phyloP scores from a whole-genome alignment of 2,329 filamentous ascomycete genomes.

The Fusarium nygamai region DNA sequence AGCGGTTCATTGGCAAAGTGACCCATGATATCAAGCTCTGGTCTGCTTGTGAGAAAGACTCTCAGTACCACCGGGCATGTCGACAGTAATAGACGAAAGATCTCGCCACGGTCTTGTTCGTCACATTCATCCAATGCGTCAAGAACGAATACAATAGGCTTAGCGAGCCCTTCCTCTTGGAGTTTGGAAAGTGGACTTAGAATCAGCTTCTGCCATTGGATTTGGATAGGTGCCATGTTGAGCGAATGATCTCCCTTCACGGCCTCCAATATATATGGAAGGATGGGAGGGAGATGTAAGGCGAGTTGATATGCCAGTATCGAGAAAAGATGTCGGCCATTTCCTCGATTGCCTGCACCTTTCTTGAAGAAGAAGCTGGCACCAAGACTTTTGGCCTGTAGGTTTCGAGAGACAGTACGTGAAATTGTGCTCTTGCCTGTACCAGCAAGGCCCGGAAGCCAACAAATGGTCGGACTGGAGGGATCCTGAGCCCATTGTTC shows the following conservation, averaged over 20 bases:
- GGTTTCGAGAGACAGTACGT: background rate
- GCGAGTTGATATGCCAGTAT: conserved; percentile 51
- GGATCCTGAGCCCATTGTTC: background rate
- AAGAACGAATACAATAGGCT: conserved; percentile 32
- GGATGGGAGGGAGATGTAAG: conserved; percentile 19
- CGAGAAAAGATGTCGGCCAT: conserved; percentile 37
- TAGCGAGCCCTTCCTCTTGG: rapidly evolving
- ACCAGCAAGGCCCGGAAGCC: background rate
- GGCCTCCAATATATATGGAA: conserved; percentile 14
- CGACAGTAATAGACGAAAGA: rapidly evolving
- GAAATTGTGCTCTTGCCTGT: conserved; percentile 5
- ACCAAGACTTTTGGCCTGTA: background rate
- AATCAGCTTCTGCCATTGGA: conserved; percentile 6
- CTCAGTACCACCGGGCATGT: rapidly evolving
- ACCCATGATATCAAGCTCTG: background rate
- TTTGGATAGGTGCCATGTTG: background rate
- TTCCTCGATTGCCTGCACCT: background rate
- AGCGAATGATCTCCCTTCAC: background rate
- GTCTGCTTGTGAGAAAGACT: background rate
- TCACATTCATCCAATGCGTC: conserved; percentile 47
- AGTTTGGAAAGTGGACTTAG: background rate
- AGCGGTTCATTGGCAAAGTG: background rate
- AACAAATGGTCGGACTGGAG: background rate
- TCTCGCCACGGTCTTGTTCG: background rate
- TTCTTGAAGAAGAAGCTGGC: conserved; percentile 2